Base-by-base conservation (phyloP, 2,329 filamentous ascomycete species). In the Xylaria arbuscula region DNA sequence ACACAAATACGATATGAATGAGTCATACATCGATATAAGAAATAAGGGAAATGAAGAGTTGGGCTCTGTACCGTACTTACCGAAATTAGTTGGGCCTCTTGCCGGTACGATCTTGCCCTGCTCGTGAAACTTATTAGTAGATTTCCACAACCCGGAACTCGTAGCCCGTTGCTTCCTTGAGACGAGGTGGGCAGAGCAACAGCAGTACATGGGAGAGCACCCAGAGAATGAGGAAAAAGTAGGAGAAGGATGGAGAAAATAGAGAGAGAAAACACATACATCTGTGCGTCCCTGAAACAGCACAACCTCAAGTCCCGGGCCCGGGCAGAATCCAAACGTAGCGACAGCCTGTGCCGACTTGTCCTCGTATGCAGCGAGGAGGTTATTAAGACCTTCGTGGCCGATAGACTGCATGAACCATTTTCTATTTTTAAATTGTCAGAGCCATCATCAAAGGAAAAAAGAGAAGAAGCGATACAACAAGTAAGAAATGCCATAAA, bases 281-380 rank as follows among this genome's bases (percentile, higher is more conserved):
- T 92, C 86, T 13, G 94, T 98, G 68, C 93, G 87, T 9, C 96
- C 96, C 81, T 99, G 94, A 82, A 99, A 99, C 17, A 98, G 84
- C 34, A 97, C 86, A 1, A 93, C 91, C 76, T 97, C 89, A 62
- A 93, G 85, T 2, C 93, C 94, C 4, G 94, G 96, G 0, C 95
- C 96, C 71, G 90, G 87, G 63, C 89, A 96, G 82, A 97, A 98
- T 28, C 90, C 96, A 81, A 99, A 99, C 0, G 96, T 99, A 82
- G 95, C 98, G 54, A 99, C 92, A 19, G 96, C 95, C 81, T 97
- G 90, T 53, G 94, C 94, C 53, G 91, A 92, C 81, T 98, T 98
- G 82, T 99, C 93, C 34, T 92, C 86, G 79, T 97, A 98, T 7
- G 91, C 93, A 61, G 90, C 90, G 48, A 99, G 89, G 71, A 99